Percentiles rank a stretch among this genome's conserved stretches.
Evolutionary conservation across 805 yeast genomes (phyloP).

Genomic region (Priceomyces castillae): DNA sequence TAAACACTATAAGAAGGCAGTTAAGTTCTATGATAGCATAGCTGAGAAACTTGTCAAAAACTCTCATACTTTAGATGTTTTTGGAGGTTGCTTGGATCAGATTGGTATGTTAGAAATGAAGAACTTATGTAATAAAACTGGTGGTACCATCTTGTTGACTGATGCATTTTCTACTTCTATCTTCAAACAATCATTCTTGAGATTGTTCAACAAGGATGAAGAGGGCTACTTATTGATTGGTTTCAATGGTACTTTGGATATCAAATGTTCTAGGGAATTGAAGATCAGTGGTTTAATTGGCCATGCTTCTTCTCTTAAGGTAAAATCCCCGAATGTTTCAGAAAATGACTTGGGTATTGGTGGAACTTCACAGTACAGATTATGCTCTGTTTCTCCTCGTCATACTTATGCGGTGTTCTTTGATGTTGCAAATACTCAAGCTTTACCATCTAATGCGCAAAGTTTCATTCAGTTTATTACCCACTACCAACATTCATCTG

Average conservation of each 20-base stretch:
- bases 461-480: slow-evolving; percentile 81
- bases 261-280: slow-evolving; percentile 81
- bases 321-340: slow-evolving; percentile 71
- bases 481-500: slow-evolving; percentile 92
- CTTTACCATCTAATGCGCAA: slow-evolving; percentile 47
- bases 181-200: slow-evolving; percentile 86
- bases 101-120: slow-evolving; percentile 95
- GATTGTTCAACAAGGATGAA: slow-evolving; percentile 82
- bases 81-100: slow-evolving; percentile 96
- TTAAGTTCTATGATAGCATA: slow-evolving; percentile 71
- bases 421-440: slow-evolving; percentile 58
- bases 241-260: slow-evolving; percentile 83
- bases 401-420: slow-evolving; percentile 88
- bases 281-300: slow-evolving; percentile 93
- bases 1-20: slow-evolving; percentile 82
- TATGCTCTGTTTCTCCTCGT: slow-evolving; percentile 81
- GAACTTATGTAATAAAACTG: slow-evolving; percentile 76
- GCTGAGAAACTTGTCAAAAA: slow-evolving; percentile 66
- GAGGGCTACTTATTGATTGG: slow-evolving; percentile 87
- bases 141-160: slow-evolving; percentile 83
- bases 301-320: slow-evolving; percentile 74
- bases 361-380: slow-evolving; percentile 83
- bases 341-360: slow-evolving; percentile 95
- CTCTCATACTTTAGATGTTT: slow-evolving; percentile 83
- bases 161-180: slow-evolving; percentile 95